Conservation (phyloP, 2,329 filamentous ascomycete species). For the Didymella lethalis region DNA sequence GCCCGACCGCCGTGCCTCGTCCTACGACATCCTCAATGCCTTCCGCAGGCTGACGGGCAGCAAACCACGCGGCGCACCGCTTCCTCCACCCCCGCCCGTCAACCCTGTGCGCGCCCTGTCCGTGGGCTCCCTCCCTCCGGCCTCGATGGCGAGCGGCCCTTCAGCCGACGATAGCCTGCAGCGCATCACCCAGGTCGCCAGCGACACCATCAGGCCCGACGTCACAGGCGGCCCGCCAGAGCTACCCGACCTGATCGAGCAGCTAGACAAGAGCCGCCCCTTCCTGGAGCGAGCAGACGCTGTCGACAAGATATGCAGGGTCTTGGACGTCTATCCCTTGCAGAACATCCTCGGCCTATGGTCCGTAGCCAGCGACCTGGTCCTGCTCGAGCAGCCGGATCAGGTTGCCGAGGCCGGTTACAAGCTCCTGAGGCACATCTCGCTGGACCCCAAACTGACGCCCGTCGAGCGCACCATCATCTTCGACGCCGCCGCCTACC, state of each 20-base stretch:
- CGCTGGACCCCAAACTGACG: constrained; percentile 43
- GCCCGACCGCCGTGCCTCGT: constrained; percentile 51
- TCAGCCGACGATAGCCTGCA: constrained; percentile 40
- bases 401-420: constrained; percentile 47
- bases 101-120: constrained; percentile 44
- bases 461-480: constrained; percentile 50
- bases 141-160: constrained; percentile 33
- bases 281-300: constrained; percentile 44
- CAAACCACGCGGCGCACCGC: constrained; percentile 47
- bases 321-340: constrained; percentile 48
- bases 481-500: constrained; percentile 47
- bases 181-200: constrained; percentile 37
- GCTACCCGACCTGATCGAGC: constrained; percentile 42
- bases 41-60: constrained; percentile 49
- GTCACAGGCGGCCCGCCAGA: constrained; percentile 50
- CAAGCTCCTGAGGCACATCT: constrained; percentile 47
- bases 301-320: constrained; percentile 43
- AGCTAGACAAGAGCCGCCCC: constrained; percentile 37
- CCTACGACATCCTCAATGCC: constrained; percentile 49
- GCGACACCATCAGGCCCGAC: constrained; percentile 28
- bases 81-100: constrained; percentile 40
- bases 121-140: constrained; percentile 33
- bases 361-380: constrained; percentile 49
- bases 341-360: constrained; percentile 50
- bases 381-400: constrained; percentile 44